Evolutionary conservation across 257 asterid species (phyloP).

Genomic region (Solanum ossicruentum): DNA sequence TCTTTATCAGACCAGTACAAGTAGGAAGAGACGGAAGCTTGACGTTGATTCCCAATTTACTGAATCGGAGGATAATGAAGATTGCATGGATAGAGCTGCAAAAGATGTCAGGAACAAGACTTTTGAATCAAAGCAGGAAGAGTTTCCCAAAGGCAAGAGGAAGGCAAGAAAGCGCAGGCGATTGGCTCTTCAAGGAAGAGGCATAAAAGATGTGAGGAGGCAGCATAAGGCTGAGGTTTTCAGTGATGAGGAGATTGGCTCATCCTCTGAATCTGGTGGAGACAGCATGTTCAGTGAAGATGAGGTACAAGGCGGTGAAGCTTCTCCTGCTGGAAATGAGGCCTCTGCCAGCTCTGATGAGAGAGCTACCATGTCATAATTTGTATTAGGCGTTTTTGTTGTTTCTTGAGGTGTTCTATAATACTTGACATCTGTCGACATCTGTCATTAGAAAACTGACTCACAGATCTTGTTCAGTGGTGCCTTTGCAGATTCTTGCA

Average conservation of each 20-base stretch:
- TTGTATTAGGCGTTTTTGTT: background rate
- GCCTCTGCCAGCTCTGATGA: constrained; percentile 63
- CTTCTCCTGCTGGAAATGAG: constrained; percentile 42
- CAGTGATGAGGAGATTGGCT: constrained; percentile 67
- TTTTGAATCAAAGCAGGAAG: constrained; percentile 65
- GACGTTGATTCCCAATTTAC: constrained; percentile 42
- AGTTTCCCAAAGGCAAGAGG: constrained; percentile 78
- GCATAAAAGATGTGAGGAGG: constrained; percentile 39
- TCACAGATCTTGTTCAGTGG: background rate
- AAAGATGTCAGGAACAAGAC: constrained; percentile 41
- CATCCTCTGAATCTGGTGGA: constrained; percentile 51
- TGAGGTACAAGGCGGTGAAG: constrained; percentile 43
- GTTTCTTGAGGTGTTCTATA: background rate
- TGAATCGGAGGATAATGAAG: constrained; percentile 72
- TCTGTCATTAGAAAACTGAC: background rate
- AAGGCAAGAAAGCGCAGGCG: constrained; percentile 75
- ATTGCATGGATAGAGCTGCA: constrained; percentile 15
- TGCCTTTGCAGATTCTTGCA: background rate
- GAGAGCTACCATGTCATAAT: background rate
- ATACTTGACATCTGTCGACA: background rate
- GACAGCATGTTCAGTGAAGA: constrained; percentile 62
- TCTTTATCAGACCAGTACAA: constrained; percentile 53
- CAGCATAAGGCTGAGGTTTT: constrained; percentile 49
- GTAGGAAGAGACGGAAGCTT: constrained; percentile 66
- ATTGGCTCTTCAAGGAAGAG: constrained; percentile 57